Base-by-base conservation (phyloP, 768 basidiomycete species). In the Mycena haematopus region DNA sequence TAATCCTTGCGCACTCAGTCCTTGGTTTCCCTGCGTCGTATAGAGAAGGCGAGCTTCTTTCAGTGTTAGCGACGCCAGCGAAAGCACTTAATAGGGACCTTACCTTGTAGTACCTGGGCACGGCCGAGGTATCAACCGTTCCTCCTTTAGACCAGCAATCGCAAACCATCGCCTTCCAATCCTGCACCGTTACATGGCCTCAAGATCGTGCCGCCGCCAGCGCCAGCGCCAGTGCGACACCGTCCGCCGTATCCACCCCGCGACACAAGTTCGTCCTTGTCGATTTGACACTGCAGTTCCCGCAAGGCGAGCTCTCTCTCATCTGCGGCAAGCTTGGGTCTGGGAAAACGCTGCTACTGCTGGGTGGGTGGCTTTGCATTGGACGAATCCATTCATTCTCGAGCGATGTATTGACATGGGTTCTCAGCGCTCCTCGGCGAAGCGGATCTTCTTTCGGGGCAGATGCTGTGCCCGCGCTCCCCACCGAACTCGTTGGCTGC, bases 141-240 rank as follows among this genome's bases (percentile, higher is more conserved):
- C 82, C 80, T 5, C 86, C 87, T 3, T 73, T 91, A 9, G 74
- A 79, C 22, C 73, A 82, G 29, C 84, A 89, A 65, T 80, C 82
- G n/a, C 78, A 82, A 53, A 82, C 78, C 3, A 87, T 96, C 56
- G 82, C 88, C 0, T 84, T 96, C 67, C 90, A 90, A 71, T 91
- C 90, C 11, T 94, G 93, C 40, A 96, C 93, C 1, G 81, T 94
- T 51, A 93, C 93, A 1, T 98, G 95, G 95, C 92, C 95, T 0
- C 87, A 89, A 68, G 92, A 95, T 65, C 86, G 91, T 36, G 62
- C 74, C 22, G 77, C 76, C 46, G 68, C 74, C n/a, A 80, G 83
- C 25, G 70, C 71, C 24, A 63, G 25, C 42, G 31, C 62, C 2
- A 82, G 79, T 59, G 65, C 70, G 1, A 76, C 82, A 4, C 76